phyloP scores from a whole-genome alignment of 805 yeast species.

The Debaryomyces hansenii region DNA sequence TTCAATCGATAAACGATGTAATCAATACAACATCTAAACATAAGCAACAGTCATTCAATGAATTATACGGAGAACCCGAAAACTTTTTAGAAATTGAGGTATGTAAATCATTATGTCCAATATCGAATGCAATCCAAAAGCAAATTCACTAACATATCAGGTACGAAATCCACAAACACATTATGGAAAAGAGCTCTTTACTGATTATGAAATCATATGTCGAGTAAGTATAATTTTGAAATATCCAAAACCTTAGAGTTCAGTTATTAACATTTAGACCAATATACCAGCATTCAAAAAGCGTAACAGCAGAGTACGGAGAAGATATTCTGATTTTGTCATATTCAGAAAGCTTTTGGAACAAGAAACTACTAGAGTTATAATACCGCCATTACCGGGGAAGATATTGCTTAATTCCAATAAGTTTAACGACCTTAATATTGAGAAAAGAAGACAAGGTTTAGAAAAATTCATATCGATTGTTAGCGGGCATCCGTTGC shows the following conservation, averaged over 20 bases:
- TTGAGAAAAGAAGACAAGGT: constrained; percentile 81
- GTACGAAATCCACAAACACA: constrained; percentile 76
- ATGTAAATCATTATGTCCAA: constrained; percentile 9
- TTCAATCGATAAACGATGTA: constrained; percentile 45
- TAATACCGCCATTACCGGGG: constrained; percentile 89
- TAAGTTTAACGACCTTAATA: constrained; percentile 77
- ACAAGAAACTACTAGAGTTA: constrained; percentile 73
- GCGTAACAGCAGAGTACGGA: constrained; percentile 64
- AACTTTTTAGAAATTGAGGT: constrained; percentile 92
- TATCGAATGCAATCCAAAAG: background rate
- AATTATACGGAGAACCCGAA: constrained; percentile 91
- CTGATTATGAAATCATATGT: constrained; percentile 90
- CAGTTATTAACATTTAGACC: constrained; percentile 41
- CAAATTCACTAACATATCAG: constrained; percentile 26
- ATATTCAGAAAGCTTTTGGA: constrained; percentile 71
- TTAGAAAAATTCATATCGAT: constrained; percentile 72
- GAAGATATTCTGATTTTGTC: constrained; percentile 91
- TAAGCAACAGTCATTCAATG: constrained; percentile 65
- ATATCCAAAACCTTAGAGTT: constrained; percentile 2
- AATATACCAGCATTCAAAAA: constrained; percentile 85
- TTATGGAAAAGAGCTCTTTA: constrained; percentile 64
- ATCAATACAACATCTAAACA: constrained; percentile 38
- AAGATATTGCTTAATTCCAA: constrained; percentile 66
- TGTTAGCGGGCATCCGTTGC: constrained; percentile 90
- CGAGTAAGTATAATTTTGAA: constrained; percentile 31